These are phyloP conservation scores for Pleurotus eryngii DNA, from an alignment of 768 basidiomycete species.

Conservation along the genomic window DNA sequence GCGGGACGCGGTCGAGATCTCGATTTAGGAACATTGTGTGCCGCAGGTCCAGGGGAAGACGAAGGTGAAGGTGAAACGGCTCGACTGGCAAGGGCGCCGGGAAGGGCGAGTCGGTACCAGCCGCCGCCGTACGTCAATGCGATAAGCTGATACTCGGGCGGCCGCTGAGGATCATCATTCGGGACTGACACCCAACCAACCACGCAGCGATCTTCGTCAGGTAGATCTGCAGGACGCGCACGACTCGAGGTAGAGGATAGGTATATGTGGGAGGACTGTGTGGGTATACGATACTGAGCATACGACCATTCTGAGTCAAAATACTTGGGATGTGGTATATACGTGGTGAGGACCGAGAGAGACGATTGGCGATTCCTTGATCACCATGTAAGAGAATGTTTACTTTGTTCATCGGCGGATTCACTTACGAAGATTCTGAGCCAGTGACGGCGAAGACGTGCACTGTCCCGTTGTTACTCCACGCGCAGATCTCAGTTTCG, in stretches of 20 bases:
- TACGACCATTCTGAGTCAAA: constrained; percentile 98
- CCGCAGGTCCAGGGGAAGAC: constrained; percentile 12
- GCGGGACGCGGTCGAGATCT: constrained; percentile 39
- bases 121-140: constrained; percentile 88
- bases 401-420: background rate
- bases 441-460: constrained; percentile 79
- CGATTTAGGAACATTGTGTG: constrained; percentile 44
- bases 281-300: constrained; percentile 85
- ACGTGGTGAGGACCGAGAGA: constrained; percentile 75
- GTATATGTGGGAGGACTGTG: constrained; percentile 80
- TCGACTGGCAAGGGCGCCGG: constrained; percentile 25
- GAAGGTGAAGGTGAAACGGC: constrained; percentile 19
- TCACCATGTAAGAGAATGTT: background rate
- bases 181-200: constrained; percentile 79
- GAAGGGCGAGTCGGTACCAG: constrained; percentile 84
- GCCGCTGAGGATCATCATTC: constrained; percentile 12
- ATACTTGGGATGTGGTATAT: constrained; percentile 82
- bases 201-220: constrained; percentile 81
- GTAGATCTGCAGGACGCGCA: constrained; percentile 56
- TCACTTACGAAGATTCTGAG: constrained; percentile 63
- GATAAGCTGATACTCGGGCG: constrained; percentile 68
- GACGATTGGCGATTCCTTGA: constrained; percentile 81
- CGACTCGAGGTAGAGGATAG: constrained; percentile 60
- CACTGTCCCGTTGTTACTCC: constrained; percentile 95
- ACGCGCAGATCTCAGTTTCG: constrained; percentile 83